Percentiles rank a stretch among this genome's conserved stretches.
Evolutionary conservation across 352 stramenopile genomes (phyloP).

Genomic region (Globisporangium perplexum): DNA sequence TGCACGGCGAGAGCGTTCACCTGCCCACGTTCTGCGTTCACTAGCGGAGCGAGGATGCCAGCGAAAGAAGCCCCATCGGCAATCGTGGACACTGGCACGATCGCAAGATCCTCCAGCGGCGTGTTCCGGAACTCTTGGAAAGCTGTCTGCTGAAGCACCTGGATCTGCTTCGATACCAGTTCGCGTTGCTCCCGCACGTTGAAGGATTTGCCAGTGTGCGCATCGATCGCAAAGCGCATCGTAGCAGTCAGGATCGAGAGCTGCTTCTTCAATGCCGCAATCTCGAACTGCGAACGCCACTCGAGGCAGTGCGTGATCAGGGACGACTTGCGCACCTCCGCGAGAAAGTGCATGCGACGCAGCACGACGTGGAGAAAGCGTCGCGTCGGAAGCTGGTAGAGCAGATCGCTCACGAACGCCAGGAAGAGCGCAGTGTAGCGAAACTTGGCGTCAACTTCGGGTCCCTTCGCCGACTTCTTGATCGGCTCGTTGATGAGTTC

Average conservation of each 20-base stretch:
- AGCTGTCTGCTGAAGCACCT: slow-evolving; percentile 63
- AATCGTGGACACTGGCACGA: slow-evolving; percentile 51
- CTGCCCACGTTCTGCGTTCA: slow-evolving; percentile 21
- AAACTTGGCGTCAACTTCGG: slow-evolving; percentile 11
- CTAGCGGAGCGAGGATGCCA: slow-evolving; percentile 31
- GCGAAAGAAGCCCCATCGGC: slow-evolving; percentile 33
- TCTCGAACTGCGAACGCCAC: slow-evolving; percentile 27
- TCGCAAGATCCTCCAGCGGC: slow-evolving; percentile 46
- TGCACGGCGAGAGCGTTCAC: slow-evolving; percentile 33
- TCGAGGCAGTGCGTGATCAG: slow-evolving; percentile 36
- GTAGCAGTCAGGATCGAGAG: slow-evolving; percentile 60
- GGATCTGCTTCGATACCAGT: slow-evolving; percentile 37
- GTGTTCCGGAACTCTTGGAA: slow-evolving; percentile 46
- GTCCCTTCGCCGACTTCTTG: slow-evolving; percentile 12
- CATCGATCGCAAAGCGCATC: slow-evolving; percentile 78
- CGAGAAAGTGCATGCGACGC: slow-evolving; percentile 52
- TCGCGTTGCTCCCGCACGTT: slow-evolving; percentile 44
- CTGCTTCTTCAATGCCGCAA: slow-evolving; percentile 49
- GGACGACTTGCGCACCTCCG: slow-evolving; percentile 28
- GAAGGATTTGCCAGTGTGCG: slow-evolving; percentile 71
- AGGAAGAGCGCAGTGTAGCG: slow-evolving; percentile 62
- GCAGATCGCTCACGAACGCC: slow-evolving; percentile 79
- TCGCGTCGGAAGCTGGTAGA: slow-evolving; percentile 88
- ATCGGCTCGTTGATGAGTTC: slow-evolving; percentile 17
- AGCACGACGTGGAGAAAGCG: slow-evolving; percentile 75